Base-by-base conservation (phyloP, 2,329 filamentous ascomycete species). In the Phaeosphaeriaceae sp. region DNA sequence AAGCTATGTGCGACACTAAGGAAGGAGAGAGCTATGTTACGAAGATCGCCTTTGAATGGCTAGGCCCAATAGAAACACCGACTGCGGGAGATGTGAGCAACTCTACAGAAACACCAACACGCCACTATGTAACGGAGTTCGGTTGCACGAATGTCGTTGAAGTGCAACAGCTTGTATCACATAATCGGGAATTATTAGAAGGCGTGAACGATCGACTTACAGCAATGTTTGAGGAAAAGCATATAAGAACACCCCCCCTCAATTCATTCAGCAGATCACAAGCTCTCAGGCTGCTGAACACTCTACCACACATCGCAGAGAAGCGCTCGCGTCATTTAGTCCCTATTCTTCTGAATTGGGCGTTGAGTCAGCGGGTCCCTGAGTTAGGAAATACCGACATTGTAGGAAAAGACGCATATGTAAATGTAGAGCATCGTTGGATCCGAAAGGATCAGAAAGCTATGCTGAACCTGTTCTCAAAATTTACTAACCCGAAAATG, bases 401-500 rank as follows among this genome's bases (percentile, higher is more conserved):
- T 21, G 13, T 29, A 3, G 17, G 20, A 15, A 49, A 50, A 21
- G 48, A 52, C 6, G 12, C 45, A 3, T 57, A 58, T 3, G 54
- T 61, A n/a, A 52, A 62, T 6, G 50, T 61, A 2, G 49, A 48
- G 2, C 43, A 52, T 35, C 50, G 58, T n/a, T 94, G 90, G 89
- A 83, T 83, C 17, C 78, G 91, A 48, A 85, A 85, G 50, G 94
- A 99, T 68, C 88, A 93, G 56, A 93, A 96, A 68, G 83, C 87
- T 1, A 85, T 97, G 66, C 80, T 99, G 28, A 82, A 82, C 1
- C 80, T 99, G 5, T 92, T 99, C 66, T 83, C 89, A 0, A 86
- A 92, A 54, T 97, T 97, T 67, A 78, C 82, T 40, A 99, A 99
- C 66, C 91, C 94, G 0, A 89, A 82, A 63, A 91, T 92, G 1